Evolutionary conservation across 202 grass and related monocot genomes (phyloP).

Genomic region (Miscanthus sacchariflorus): DNA sequence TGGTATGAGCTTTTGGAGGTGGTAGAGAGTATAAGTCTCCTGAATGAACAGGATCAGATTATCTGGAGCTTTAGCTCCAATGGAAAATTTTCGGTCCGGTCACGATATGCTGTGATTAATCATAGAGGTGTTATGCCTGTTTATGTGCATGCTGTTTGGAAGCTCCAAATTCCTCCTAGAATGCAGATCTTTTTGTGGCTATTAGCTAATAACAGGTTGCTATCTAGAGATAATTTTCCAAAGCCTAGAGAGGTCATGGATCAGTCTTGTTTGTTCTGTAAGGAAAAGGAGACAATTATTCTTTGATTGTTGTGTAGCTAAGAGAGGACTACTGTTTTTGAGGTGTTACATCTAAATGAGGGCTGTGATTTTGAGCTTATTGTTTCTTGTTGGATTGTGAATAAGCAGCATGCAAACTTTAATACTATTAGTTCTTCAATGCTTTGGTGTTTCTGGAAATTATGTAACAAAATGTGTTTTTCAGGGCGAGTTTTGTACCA

Average conservation of each 20-base stretch:
- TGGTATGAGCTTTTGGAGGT: not conserved
- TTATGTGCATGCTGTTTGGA: not conserved
- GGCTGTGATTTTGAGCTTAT: not conserved
- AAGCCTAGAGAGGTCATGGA: not conserved
- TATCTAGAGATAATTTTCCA: not conserved
- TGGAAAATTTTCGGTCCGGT: accelerated
- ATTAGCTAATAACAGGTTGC: not conserved
- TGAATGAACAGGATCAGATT: not conserved
- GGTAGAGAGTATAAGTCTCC: too few species aligned
- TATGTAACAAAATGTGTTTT: not conserved
- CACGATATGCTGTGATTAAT: not conserved
- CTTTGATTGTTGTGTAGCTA: not conserved
- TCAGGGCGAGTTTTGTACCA: not conserved
- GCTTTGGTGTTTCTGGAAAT: not conserved
- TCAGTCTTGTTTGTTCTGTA: not conserved
- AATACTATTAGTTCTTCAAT: not conserved
- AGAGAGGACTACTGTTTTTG: not conserved
- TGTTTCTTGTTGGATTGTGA: not conserved
- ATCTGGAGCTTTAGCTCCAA: not conserved
- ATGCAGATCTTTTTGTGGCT: not conserved
- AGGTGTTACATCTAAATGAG: not conserved
- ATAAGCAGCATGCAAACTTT: not conserved
- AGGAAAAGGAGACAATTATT: not conserved
- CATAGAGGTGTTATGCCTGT: not conserved
- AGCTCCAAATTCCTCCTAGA: too few species aligned